Evolutionary conservation across 2,329 filamentous ascomycete genomes (phyloP).

Genomic region (Xylariaceae sp.): DNA sequence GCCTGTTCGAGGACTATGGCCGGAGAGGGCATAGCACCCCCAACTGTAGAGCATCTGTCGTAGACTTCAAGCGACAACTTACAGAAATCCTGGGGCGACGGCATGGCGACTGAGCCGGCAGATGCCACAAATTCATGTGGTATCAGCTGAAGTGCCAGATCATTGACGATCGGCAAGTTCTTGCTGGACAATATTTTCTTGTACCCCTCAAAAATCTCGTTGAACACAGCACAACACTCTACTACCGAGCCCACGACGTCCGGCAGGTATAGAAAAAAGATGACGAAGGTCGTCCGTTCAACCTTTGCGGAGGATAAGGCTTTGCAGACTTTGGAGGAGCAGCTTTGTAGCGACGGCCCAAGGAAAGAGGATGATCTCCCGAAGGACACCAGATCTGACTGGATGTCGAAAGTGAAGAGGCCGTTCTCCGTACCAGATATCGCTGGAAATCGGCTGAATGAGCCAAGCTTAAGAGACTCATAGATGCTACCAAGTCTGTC

Average conservation of each 20-base stretch:
- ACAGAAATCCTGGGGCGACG: conserved; percentile 50
- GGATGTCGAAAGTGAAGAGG: conserved; percentile 42
- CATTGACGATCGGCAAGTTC: conserved; percentile 42
- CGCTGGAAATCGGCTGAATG: conserved; percentile 44
- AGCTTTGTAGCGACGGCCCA: conserved; percentile 39
- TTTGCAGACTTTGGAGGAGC: conserved; percentile 40
- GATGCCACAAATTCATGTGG: conserved; percentile 62
- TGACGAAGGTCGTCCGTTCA: conserved; percentile 56
- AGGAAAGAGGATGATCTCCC: conserved; percentile 33
- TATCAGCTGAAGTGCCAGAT: conserved; percentile 71
- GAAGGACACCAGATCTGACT: conserved; percentile 33
- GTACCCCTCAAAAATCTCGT: conserved; percentile 62
- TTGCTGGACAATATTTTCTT: conserved; percentile 41
- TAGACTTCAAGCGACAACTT: conserved; percentile 68
- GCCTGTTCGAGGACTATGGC: conserved; percentile 66
- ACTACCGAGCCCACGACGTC: conserved; percentile 53
- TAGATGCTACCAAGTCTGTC: conserved; percentile 63
- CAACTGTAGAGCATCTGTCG: conserved; percentile 59
- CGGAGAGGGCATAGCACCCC: conserved; percentile 53
- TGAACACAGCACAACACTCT: conserved; percentile 67
- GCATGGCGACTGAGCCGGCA: conserved; percentile 53
- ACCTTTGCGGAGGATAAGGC: conserved; percentile 34
- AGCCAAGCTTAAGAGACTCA: conserved; percentile 65
- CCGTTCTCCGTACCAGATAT: conserved; percentile 38
- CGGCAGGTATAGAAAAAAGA: conserved; percentile 70